Conservation (phyloP, 495 filamentous ascomycete species). For the Jackrogersella multiformis region DNA sequence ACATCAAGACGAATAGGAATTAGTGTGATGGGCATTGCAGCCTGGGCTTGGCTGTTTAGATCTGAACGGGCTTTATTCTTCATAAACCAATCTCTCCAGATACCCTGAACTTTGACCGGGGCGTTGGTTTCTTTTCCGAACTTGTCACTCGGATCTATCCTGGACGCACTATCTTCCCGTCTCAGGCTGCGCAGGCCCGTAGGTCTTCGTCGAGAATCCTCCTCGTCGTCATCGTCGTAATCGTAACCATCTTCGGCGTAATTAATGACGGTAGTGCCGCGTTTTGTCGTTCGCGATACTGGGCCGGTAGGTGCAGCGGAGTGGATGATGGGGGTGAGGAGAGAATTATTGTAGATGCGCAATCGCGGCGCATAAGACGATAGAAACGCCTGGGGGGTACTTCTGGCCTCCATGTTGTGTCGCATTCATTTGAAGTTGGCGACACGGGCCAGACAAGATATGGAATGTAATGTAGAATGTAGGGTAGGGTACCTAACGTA, state of each 20-base stretch:
- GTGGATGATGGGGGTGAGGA: constrained; percentile 87
- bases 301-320: constrained; percentile 70
- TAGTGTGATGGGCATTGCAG: constrained; percentile 83
- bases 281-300: constrained; percentile 87
- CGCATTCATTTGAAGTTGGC: constrained; percentile 5
- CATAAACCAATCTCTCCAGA: constrained; percentile 95
- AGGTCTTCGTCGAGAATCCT: constrained; percentile 75
- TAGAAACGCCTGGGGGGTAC: constrained; percentile 80
- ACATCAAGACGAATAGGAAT: constrained; percentile 97
- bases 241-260: constrained; percentile 97
- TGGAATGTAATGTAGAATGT: too few species aligned
- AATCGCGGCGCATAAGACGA: constrained; percentile 92
- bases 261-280: constrained; percentile 94
- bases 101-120: constrained; percentile 86
- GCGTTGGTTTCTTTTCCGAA: constrained; percentile 82
- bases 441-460: too few species aligned
- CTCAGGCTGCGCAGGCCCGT: constrained; percentile 86
- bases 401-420: constrained; percentile 54
- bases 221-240: constrained; percentile 93
- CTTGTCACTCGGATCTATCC: constrained; percentile 72
- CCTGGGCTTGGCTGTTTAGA: constrained; percentile 82
- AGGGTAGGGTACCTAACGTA: too few species aligned
- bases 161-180: constrained; percentile 72
- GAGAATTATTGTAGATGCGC: constrained; percentile 89
- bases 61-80: constrained; percentile 74